phyloP scores from a whole-genome alignment of 163 green algal genomes.

The Scenedesmus sp. region DNA sequence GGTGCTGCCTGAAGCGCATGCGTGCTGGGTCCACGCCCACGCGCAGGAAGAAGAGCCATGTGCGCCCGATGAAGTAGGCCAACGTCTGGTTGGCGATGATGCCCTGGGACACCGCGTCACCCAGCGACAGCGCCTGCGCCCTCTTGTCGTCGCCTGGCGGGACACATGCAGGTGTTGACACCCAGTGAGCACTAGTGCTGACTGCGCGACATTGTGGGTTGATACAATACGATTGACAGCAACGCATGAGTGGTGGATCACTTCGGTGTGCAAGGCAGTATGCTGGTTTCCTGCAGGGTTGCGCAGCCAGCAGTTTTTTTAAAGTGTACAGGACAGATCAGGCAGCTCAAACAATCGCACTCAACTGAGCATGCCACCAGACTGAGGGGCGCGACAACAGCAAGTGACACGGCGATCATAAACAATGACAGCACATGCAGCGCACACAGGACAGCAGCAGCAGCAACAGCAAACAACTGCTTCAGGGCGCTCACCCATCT shows the following conservation, averaged over 20 bases:
- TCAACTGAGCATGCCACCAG: too few relatives aligned
- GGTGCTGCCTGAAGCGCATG: constrained; percentile 96
- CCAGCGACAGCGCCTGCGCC: constrained; percentile 83
- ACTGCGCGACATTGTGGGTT: neutral
- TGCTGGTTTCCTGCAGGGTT: too few relatives aligned
- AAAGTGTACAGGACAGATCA: too few relatives aligned
- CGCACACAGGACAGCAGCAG: too few relatives aligned
- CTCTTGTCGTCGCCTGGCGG: constrained; percentile 85
- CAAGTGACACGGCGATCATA: too few relatives aligned
- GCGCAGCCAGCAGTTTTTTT: too few relatives aligned
- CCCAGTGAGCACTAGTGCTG: neutral
- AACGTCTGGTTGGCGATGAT: constrained; percentile 99
- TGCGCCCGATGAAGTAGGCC: constrained; percentile 99
- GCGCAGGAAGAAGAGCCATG: constrained; percentile 92
- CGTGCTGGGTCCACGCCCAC: constrained; percentile 80
- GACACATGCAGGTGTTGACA: constrained; percentile 42
- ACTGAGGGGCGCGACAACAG: too few relatives aligned
- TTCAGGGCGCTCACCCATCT: constrained; percentile 41
- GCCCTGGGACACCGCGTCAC: constrained; percentile 82
- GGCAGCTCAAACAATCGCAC: too few relatives aligned
- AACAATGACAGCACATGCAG: too few relatives aligned
- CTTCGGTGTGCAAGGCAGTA: too few relatives aligned
- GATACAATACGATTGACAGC: neutral
- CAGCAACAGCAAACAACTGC: too few relatives aligned
- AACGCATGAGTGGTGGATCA: too few relatives aligned